phyloP scores from a whole-genome alignment of 148 eudicot species.

The Vaccinium myrtillus region DNA sequence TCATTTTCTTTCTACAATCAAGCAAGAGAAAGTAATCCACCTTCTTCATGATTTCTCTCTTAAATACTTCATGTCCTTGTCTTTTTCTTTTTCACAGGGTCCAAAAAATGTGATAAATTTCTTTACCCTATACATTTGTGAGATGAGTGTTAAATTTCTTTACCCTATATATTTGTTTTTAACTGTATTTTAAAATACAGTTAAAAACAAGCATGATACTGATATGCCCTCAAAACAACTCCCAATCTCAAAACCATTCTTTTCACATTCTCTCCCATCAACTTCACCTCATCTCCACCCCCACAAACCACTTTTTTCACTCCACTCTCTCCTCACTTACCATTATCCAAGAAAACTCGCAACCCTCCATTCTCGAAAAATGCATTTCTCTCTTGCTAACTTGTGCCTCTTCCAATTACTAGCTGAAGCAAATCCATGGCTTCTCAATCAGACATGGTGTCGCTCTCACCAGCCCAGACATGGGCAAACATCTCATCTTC shows the following conservation, averaged over 20 bases:
- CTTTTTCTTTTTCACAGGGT: too few relatives aligned
- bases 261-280: too few relatives aligned
- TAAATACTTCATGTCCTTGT: too few relatives aligned
- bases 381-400: slow-evolving; percentile 70
- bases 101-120: too few relatives aligned
- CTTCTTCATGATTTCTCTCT: too few relatives aligned
- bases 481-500: slow-evolving; percentile 69
- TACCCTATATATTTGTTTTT: too few relatives aligned
- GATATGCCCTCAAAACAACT: neutral
- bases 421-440: slow-evolving; percentile 77
- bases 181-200: too few relatives aligned
- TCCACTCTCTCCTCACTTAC: neutral
- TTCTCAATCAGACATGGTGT: slow-evolving; percentile 64
- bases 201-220: neutral
- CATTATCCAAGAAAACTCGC: slow-evolving; percentile 23
- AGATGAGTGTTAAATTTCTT: too few relatives aligned
- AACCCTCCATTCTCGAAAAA: slow-evolving; percentile 47
- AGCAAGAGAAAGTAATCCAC: too few relatives aligned
- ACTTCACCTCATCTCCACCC: neutral
- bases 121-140: too few relatives aligned
- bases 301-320: neutral
- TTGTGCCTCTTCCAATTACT: slow-evolving; percentile 51
- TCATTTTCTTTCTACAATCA: too few relatives aligned
- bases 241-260: neutral
- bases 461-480: slow-evolving; percentile 48